Percentiles rank a stretch among this genome's conserved stretches.
phyloP scores from a whole-genome alignment of 1,139 yeast species.

The Entelexis sorbosivorans region DNA sequence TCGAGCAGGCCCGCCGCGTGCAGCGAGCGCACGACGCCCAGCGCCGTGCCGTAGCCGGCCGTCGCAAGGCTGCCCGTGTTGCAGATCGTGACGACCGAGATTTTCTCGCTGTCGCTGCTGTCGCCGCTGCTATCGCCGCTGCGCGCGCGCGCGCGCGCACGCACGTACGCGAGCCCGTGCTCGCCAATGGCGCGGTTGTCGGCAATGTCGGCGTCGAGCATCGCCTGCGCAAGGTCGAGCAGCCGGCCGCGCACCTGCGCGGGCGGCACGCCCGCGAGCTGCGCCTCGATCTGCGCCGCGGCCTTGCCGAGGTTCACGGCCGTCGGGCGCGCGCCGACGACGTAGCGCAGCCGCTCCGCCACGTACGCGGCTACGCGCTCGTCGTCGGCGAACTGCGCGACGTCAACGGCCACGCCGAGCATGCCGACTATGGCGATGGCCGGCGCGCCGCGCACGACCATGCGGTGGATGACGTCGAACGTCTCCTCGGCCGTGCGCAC shows the following conservation, averaged over 20 bases:
- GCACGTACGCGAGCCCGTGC: conserved; percentile 65
- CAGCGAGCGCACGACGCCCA: conserved; percentile 77
- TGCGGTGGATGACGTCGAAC: conserved; percentile 63
- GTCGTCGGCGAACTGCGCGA: conserved; percentile 24
- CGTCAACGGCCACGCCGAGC: conserved; percentile 68
- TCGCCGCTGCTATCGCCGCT: no score
- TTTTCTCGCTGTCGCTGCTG: no score
- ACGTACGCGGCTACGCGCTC: conserved; percentile 22
- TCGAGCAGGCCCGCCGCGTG: conserved; percentile 37
- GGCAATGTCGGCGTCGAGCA: conserved; percentile 63
- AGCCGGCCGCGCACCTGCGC: conserved; percentile 28
- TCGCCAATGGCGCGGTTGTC: conserved; percentile 71
- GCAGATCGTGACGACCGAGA: conserved; percentile 70
- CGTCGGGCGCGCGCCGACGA: conserved; percentile 79
- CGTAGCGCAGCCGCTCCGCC: conserved; percentile 44
- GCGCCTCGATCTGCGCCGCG: conserved; percentile 29
- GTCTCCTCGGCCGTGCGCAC: conserved; percentile 61
- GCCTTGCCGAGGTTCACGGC: conserved; percentile 89
- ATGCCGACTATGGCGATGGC: conserved; percentile 96
- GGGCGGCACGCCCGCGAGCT: not conserved
- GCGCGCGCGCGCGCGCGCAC: conserved; percentile 29
- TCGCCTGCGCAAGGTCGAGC: conserved; percentile 42
- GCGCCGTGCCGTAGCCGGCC: conserved; percentile 94
- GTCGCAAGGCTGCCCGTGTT: conserved; percentile 70
- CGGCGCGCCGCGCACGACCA: conserved; percentile 98